These are phyloP conservation scores for Paramecium sonneborni DNA, from an alignment of 73 alveolate genomes.

Conservation along the genomic window DNA sequence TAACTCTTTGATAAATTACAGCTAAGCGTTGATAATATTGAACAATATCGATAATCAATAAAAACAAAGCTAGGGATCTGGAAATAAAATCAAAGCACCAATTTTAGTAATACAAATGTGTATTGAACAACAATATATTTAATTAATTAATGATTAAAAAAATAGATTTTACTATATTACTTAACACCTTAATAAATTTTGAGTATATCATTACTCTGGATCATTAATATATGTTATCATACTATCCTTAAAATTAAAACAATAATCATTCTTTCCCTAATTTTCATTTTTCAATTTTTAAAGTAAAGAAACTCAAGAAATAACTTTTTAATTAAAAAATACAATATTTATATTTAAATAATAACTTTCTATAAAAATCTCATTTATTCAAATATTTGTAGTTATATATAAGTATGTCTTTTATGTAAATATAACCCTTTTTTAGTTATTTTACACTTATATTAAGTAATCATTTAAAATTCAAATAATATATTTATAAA, in stretches of 20 bases:
- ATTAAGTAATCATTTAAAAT: too few species aligned
- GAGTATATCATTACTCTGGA: background rate
- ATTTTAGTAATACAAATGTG: conserved; percentile 17
- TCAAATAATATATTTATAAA: too few species aligned
- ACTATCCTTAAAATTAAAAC: background rate
- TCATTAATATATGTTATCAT: background rate
- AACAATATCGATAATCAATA: background rate
- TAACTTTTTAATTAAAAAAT: background rate
- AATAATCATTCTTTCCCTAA: background rate
- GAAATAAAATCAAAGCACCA: conserved; percentile 1
- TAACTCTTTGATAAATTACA: background rate
- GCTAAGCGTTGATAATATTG: background rate
- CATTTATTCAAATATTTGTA: too few species aligned
- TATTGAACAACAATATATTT: conserved; percentile 2
- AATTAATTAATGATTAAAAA: background rate
- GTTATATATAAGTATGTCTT: too few species aligned
- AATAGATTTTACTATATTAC: background rate
- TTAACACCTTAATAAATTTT: background rate
- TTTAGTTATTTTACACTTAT: too few species aligned
- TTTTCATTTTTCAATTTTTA: background rate
- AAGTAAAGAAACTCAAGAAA: background rate
- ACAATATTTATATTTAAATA: too few species aligned
- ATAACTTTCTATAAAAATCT: too few species aligned
- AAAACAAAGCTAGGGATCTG: background rate
- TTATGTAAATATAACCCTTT: too few species aligned